Conservation (phyloP, 1,284 basidiomycete species). For the Trametes polyzona region DNA sequence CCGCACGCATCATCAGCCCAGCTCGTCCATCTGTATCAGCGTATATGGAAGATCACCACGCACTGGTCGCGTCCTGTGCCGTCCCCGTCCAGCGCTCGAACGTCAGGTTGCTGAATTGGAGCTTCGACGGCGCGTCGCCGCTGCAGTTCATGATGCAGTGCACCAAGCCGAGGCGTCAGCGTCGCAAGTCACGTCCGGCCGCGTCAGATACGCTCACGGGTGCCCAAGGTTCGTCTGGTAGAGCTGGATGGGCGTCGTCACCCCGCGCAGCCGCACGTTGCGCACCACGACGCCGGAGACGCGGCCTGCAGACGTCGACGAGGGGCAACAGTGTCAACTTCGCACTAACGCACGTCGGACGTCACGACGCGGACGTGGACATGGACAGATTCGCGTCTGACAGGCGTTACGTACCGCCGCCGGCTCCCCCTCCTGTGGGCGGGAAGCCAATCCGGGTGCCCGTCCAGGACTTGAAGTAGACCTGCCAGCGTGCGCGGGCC, state of each 20-base stretch:
- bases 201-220: constrained; percentile 39
- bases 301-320: constrained; percentile 40
- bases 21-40: not conserved
- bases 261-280: constrained; percentile 51
- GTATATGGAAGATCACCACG: not conserved
- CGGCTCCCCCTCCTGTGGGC: constrained; percentile 68
- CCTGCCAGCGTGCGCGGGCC: constrained; percentile 39
- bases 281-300: constrained; percentile 53
- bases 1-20: not conserved
- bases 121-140: constrained; percentile 51
- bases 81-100: constrained; percentile 57
- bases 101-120: constrained; percentile 52
- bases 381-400: not conserved
- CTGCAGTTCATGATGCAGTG: constrained; percentile 33
- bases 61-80: constrained; percentile 46
- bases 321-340: not conserved
- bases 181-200: not conserved
- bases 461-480: constrained; percentile 71
- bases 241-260: constrained; percentile 50
- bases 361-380: no score
- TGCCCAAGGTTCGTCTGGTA: constrained; percentile 59
- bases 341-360: no score
- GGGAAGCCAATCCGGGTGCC: constrained; percentile 57
- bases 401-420: constrained; percentile 41
- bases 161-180: not conserved